phyloP scores from a whole-genome alignment of 495 filamentous ascomycete species.

The Physcia stellaris region DNA sequence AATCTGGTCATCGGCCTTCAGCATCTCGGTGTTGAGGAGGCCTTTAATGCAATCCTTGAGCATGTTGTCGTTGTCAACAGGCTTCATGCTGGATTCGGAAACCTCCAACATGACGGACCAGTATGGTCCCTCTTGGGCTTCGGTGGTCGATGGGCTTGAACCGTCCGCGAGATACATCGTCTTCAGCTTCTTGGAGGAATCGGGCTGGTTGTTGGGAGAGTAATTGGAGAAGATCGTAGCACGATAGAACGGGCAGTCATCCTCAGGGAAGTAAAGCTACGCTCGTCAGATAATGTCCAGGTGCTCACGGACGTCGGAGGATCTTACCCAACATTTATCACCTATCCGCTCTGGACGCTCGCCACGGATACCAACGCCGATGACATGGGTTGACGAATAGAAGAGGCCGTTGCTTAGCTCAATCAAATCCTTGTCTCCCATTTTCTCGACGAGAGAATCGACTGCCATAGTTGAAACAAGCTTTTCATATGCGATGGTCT shows the following conservation, averaged over 20 bases:
- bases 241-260: constrained; percentile 98
- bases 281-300: not conserved
- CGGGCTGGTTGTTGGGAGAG: constrained; percentile 94
- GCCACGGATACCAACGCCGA: constrained; percentile 90
- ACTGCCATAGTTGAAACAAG: constrained; percentile 95
- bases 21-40: constrained; percentile 93
- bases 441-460: constrained; percentile 73
- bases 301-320: not conserved
- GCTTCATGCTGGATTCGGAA: constrained; percentile 91
- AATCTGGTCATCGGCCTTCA: constrained; percentile 81
- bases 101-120: constrained; percentile 99
- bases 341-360: constrained; percentile 89
- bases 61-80: constrained; percentile 69
- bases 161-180: constrained; percentile 78
- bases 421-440: constrained; percentile 74
- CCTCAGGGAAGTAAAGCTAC: constrained; percentile 96
- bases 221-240: constrained; percentile 99
- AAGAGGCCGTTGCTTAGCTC: constrained; percentile 80
- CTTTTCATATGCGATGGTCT: constrained; percentile 81
- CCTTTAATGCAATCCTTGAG: constrained; percentile 87
- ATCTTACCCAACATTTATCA: constrained; percentile 92
- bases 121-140: constrained; percentile 78
- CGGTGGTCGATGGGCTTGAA: constrained; percentile 52
- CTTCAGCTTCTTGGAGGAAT: constrained; percentile 66
- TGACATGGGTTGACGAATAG: constrained; percentile 95